Percentiles rank a stretch among this genome's conserved stretches.
phyloP scores from a whole-genome alignment of 2,329 filamentous ascomycete genomes.

The Penicillium sp. region DNA sequence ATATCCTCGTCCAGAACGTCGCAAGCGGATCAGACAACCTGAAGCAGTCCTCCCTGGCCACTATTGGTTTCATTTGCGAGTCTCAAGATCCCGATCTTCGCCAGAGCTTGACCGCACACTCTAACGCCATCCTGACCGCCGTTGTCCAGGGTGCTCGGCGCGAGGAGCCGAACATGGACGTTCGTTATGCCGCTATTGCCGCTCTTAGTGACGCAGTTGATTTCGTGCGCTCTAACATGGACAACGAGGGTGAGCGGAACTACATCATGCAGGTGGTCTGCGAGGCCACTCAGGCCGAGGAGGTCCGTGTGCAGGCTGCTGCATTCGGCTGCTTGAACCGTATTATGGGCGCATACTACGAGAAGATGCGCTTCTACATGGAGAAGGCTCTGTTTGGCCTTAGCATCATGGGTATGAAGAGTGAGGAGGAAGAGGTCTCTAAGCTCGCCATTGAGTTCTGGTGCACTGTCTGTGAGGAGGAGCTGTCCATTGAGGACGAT shows the following conservation, averaged over 20 bases:
- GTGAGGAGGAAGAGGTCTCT: constrained; percentile 92
- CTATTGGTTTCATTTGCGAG: constrained; percentile 99
- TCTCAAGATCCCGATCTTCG: constrained; percentile 86
- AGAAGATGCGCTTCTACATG: constrained; percentile 99
- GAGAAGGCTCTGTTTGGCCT: constrained; percentile 98
- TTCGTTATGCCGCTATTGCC: constrained; percentile 87
- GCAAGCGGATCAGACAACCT: constrained; percentile 81
- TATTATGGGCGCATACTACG: constrained; percentile 98
- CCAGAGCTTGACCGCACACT: constrained; percentile 77
- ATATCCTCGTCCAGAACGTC: constrained; percentile 85
- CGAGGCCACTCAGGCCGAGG: constrained; percentile 92
- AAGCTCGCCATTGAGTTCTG: constrained; percentile 99
- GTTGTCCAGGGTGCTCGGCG: constrained; percentile 97
- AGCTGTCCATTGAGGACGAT: constrained; percentile 96
- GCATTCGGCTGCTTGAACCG: constrained; percentile 97
- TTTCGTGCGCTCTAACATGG: constrained; percentile 97
- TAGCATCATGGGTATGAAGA: constrained; percentile 98
- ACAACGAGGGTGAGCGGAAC: constrained; percentile 97
- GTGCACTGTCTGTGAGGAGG: constrained; percentile 99
- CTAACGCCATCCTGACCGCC: constrained; percentile 95
- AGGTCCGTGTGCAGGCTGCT: constrained; percentile 88
- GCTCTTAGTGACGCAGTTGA: constrained; percentile 95
- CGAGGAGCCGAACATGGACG: constrained; percentile 88
- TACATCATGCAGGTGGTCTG: constrained; percentile 99
- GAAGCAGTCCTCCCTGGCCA: constrained; percentile 90